These are phyloP conservation scores for Naumovozyma baii DNA, from an alignment of 805 yeast genomes.

Conservation along the genomic window DNA sequence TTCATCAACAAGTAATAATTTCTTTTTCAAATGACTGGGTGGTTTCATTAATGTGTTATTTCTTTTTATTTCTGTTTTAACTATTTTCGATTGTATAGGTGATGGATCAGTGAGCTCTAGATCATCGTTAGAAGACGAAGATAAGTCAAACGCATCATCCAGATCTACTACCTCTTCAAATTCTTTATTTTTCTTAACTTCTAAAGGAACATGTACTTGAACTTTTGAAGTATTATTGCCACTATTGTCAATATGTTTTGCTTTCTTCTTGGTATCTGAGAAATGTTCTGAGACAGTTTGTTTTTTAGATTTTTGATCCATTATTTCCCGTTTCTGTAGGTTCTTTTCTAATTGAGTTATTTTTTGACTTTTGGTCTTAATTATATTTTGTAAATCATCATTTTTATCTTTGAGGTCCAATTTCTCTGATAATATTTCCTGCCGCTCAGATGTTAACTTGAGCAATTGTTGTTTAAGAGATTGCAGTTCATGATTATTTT, in stretches of 20 bases:
- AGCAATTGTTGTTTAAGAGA: slow-evolving; percentile 14
- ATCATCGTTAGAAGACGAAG: slow-evolving; percentile 27
- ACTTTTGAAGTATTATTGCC: too few relatives aligned
- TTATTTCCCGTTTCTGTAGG: background rate
- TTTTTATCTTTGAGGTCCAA: slow-evolving; percentile 20
- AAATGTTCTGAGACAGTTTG: background rate
- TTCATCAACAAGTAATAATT: slow-evolving; percentile 26
- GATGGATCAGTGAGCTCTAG: slow-evolving; percentile 27
- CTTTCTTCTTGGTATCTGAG: background rate
- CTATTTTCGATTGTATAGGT: slow-evolving; percentile 16
- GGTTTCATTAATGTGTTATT: slow-evolving; percentile 8
- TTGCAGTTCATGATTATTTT: slow-evolving; percentile 12
- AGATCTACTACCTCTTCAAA: slow-evolving; percentile 1
- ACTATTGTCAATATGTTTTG: background rate
- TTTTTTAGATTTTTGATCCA: slow-evolving; percentile 1
- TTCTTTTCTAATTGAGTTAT: slow-evolving; percentile 2
- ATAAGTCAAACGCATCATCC: slow-evolving; percentile 26
- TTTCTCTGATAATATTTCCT: slow-evolving; percentile 16
- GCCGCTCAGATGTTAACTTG: slow-evolving; percentile 15
- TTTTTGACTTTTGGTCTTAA: slow-evolving; percentile 11
- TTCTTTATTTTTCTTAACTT: too few relatives aligned
- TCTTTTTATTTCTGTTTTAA: slow-evolving; percentile 7
- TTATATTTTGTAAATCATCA: slow-evolving; percentile 12
- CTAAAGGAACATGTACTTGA: too few relatives aligned
- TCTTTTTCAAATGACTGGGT: slow-evolving; percentile 18